Percentiles rank a stretch among this genome's conserved stretches.
phyloP scores from a whole-genome alignment of 2,329 filamentous ascomycete species.

The Parastagonospora nodorum region DNA sequence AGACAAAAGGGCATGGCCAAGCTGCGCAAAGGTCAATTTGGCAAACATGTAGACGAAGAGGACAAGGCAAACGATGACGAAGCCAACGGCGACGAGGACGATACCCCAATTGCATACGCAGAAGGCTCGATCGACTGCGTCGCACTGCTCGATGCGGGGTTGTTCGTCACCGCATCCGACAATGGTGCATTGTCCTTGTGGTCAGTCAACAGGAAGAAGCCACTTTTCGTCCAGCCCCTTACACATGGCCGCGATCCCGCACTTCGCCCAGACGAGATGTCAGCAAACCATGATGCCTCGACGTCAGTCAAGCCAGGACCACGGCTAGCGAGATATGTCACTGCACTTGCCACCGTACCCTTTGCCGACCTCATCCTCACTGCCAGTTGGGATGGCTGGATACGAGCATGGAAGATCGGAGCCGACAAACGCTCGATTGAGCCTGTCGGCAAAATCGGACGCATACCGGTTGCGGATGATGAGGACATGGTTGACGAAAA shows the following conservation, averaged over 20 bases:
- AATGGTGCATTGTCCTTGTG: conserved; percentile 86
- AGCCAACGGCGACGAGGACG: conserved; percentile 41
- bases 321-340: conserved; percentile 81
- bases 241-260: conserved; percentile 85
- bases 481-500: conserved; percentile 16
- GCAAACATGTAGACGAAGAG: conserved; percentile 32
- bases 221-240: conserved; percentile 76
- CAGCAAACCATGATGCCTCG: conserved; percentile 66
- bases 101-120: conserved; percentile 53
- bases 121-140: conserved; percentile 92
- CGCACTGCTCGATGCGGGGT: conserved; percentile 84
- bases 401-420: conserved; percentile 83
- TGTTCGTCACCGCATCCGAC: conserved; percentile 92
- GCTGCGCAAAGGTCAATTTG: conserved; percentile 42
- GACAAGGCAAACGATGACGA: conserved; percentile 58
- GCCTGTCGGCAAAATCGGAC: conserved; percentile 69
- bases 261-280: conserved; percentile 69
- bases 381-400: conserved; percentile 90
- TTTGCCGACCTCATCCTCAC: conserved; percentile 90
- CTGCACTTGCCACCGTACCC: conserved; percentile 81
- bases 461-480: conserved; percentile 26
- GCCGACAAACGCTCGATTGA: conserved; percentile 75
- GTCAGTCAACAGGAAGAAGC: conserved; percentile 93
- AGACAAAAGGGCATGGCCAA: conserved; percentile 47
- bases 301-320: conserved; percentile 55